Evolutionary conservation across 2,329 filamentous ascomycete species (phyloP).

Genomic region (Diaporthe citriasiana): DNA sequence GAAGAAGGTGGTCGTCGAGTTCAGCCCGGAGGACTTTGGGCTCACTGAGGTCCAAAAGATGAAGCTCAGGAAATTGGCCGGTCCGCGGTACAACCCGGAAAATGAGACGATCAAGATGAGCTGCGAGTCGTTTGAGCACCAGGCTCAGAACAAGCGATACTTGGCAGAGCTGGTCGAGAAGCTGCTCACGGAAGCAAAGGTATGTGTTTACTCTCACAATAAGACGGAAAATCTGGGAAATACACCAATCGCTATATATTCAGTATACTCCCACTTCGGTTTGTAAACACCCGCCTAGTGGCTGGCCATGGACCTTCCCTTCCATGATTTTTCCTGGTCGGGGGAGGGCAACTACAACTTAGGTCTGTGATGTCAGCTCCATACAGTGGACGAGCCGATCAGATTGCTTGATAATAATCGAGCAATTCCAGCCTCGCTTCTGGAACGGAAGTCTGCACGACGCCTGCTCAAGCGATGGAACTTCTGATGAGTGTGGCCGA

Average conservation of each 20-base stretch:
- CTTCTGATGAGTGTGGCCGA: background rate
- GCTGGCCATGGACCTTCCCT: background rate
- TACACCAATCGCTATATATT: too few relatives aligned
- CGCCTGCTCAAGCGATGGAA: background rate
- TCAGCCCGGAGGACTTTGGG: slow-evolving; percentile 80
- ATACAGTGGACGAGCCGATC: background rate
- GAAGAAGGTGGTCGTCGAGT: slow-evolving; percentile 94
- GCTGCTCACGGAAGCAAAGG: slow-evolving; percentile 81
- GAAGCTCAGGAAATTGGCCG: slow-evolving; percentile 91
- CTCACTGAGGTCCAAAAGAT: slow-evolving; percentile 76
- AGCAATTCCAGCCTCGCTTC: background rate
- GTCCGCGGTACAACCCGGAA: slow-evolving; percentile 88
- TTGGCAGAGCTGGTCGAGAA: slow-evolving; percentile 82
- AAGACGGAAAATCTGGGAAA: too few relatives aligned
- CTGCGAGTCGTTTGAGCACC: slow-evolving; percentile 88
- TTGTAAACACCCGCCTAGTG: background rate
- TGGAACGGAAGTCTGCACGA: background rate
- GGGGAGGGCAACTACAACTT: background rate
- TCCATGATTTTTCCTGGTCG: background rate
- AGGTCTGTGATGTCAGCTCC: background rate
- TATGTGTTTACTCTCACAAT: slow-evolving; percentile 49
- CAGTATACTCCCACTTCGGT: background rate
- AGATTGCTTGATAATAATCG: too few relatives aligned
- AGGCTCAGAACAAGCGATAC: slow-evolving; percentile 97
- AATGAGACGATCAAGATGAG: slow-evolving; percentile 89